Evolutionary conservation across 352 stramenopile genomes (phyloP).

Genomic region (Globisporangium parvum): DNA sequence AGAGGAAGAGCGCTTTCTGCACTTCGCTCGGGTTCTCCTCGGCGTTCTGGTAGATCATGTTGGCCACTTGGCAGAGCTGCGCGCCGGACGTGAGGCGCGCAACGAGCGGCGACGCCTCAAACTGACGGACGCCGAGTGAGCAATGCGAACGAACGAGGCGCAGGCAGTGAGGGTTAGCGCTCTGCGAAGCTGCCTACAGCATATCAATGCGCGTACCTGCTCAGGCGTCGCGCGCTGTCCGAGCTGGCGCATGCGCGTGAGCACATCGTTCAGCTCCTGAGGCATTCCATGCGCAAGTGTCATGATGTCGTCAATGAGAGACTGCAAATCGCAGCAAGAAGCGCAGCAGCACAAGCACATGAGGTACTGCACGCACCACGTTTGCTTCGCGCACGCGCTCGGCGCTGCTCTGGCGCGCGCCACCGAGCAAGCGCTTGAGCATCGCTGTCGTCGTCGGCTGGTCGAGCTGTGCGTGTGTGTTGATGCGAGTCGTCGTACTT

Average conservation of each 20-base stretch:
- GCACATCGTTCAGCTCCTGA: conserved; percentile 56
- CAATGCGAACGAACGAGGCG: too few species aligned
- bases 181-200: neutral
- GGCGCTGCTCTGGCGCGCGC: conserved; percentile 34
- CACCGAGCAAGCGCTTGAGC: conserved; percentile 17
- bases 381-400: conserved; percentile 40
- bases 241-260: conserved; percentile 46
- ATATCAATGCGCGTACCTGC: conserved; percentile 26
- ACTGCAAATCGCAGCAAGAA: neutral
- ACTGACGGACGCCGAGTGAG: too few species aligned
- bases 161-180: neutral
- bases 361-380: conserved; percentile 15
- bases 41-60: conserved; percentile 83
- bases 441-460: neutral
- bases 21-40: conserved; percentile 49
- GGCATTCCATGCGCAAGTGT: neutral
- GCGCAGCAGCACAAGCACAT: neutral
- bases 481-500: conserved; percentile 1
- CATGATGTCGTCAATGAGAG: too few species aligned
- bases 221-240: conserved; percentile 47
- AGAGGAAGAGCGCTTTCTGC: conserved; percentile 70
- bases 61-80: conserved; percentile 66
- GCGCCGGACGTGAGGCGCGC: conserved; percentile 39
- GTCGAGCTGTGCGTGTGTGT: neutral
- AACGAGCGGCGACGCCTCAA: conserved; percentile 61